Evolutionary conservation across 1,284 basidiomycete species (phyloP), one percentile per base, ranked within the genome.

Genomic region (Cerrena zonata): DNA sequence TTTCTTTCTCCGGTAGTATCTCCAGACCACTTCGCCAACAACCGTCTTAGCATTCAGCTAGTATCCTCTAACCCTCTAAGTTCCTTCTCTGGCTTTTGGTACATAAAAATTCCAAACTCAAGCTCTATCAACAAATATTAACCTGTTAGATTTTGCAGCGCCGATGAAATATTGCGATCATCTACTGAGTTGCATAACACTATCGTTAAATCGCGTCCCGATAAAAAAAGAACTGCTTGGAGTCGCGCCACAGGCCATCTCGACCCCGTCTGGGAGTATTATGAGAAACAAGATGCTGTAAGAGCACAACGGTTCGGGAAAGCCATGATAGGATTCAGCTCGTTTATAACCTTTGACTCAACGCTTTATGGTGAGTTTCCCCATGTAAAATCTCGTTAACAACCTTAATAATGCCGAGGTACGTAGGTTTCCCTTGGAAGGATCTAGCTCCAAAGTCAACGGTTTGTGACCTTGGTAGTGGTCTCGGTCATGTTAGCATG

Each of bases 401-500:
- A n/a, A n/a, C n/a, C n/a, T n/a, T n/a, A n/a, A n/a, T n/a, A n/a
- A n/a, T n/a, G n/a, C n/a, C n/a, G n/a, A n/a, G n/a, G n/a, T n/a
- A n/a, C 13, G 19, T 7, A 75, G 70, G 53, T 3, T 77, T 73
- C 57, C 73, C 76, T 4, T 80, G 76, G 78, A 53, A 61, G n/a
- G 57, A 61, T 10, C 61, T 75, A 1, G 56, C 62, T 2, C 26
- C 58, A 2, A 66, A 62, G 5, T 62, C 71, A 0, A 68, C 65
- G 0, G 56, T 82, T 7, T 75, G 73, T 36, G 79, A 81, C 58
- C 64, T 82, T 5, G 78, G 76, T 2, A 68, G 74, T 0, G 73
- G 77, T 1, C 60, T 71, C 19, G 78, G 79, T 0, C 58, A 67
- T n/a, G 61, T 75, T 18, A 64, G 71, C 2, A 61, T 78, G 15